Percentiles rank a stretch among this genome's conserved stretches.
phyloP scores from a whole-genome alignment of 805 yeast species.

The Candida nemodendra region DNA sequence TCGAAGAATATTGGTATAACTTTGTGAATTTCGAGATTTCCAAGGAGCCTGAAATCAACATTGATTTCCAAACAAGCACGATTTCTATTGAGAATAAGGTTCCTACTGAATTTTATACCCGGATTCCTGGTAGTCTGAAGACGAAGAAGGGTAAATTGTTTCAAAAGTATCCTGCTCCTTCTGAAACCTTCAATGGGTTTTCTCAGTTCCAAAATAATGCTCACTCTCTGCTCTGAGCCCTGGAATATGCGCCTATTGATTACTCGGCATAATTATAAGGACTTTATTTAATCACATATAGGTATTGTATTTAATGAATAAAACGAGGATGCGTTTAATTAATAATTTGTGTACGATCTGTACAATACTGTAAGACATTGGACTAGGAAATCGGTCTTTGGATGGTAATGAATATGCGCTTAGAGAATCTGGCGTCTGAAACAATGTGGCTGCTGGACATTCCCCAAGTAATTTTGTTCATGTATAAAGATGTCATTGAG shows the following conservation, averaged over 20 bases:
- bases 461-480: no score
- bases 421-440: no score
- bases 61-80: conserved; percentile 47
- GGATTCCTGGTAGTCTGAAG: conserved; percentile 24
- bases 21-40: conserved; percentile 41
- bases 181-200: conserved; percentile 18
- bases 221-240: neutral
- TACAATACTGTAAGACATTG: no score
- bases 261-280: no score
- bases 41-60: conserved; percentile 63
- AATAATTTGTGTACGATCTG: no score
- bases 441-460: no score
- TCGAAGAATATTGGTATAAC: conserved; percentile 72
- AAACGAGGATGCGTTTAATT: no score
- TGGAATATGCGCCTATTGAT: no score
- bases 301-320: conserved; percentile 3
- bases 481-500: no score
- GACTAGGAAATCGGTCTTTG: no score
- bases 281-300: no score
- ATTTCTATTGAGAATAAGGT: conserved; percentile 22
- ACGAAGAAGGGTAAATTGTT: conserved; percentile 49
- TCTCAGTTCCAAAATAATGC: conserved; percentile 6
- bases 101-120: conserved; percentile 19
- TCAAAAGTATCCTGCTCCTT: conserved; percentile 39
- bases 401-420: no score